Evolutionary conservation across 1,139 yeast genomes (phyloP).

Genomic region (Suhomyces chickasaworum): DNA sequence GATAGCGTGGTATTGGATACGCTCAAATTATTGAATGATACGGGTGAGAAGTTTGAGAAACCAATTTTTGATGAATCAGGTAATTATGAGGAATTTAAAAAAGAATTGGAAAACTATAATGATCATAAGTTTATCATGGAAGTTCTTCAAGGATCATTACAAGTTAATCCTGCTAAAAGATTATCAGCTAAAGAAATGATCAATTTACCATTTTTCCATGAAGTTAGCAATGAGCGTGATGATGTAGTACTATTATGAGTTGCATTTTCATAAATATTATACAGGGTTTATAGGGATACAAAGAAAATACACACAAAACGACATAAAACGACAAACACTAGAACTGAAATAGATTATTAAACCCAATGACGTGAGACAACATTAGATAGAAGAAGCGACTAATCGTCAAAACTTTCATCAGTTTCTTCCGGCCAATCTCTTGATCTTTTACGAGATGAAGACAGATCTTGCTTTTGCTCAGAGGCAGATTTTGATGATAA

Average conservation of each 20-base stretch:
- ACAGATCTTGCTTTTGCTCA: not conserved
- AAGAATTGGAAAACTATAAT: conserved; percentile 31
- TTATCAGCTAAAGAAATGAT: conserved; percentile 58
- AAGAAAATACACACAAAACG: conserved; percentile 12
- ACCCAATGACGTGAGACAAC: not conserved
- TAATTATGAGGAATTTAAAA: conserved; percentile 20
- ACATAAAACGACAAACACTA: too few species aligned
- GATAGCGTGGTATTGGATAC: conserved; percentile 46
- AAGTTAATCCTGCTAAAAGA: conserved; percentile 58
- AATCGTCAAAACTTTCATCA: conserved; percentile 23
- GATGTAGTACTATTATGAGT: conserved; percentile 40
- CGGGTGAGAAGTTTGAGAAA: conserved; percentile 30
- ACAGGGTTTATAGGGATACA: conserved; percentile 15
- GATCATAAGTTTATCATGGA: conserved; percentile 53
- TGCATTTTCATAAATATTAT: conserved; percentile 10
- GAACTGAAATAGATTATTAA: conserved; percentile 8
- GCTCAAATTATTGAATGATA: conserved; percentile 31
- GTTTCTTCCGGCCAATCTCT: conserved; percentile 25
- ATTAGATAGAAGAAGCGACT: conserved; percentile 9
- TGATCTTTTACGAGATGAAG: conserved; percentile 21
- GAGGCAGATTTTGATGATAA: not conserved
- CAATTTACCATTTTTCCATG: conserved; percentile 55
- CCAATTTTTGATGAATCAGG: conserved; percentile 20
- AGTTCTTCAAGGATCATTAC: conserved; percentile 54
- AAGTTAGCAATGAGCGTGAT: conserved; percentile 33